Evolutionary conservation across 2,329 filamentous ascomycete genomes (phyloP), one percentile per base, ranked within the genome.

Genomic region (Ilyonectria sp.): DNA sequence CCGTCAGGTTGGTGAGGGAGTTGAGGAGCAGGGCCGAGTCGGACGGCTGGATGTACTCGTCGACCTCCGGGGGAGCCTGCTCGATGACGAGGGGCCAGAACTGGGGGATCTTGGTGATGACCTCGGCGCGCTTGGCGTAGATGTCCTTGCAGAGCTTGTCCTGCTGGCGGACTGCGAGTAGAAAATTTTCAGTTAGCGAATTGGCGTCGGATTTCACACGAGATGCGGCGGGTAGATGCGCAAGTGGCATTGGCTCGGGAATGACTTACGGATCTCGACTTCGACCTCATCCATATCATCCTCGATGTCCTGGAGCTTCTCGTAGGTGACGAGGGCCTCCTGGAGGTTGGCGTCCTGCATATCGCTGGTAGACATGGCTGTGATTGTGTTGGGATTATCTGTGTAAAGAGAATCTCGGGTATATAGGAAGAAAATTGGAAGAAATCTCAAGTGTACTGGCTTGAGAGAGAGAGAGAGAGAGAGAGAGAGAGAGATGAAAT

Each of bases 21-120:
- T 89, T 86, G 70, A 91, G 87, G 66, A 98, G 88, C 69, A 96
- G 84, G 9, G 88, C 87, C 15, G 91, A 90, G 84, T 98, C 95
- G 55, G 89, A 88, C 49, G 94, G 92, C 79, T 94, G 91, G 79
- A 98, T 92, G 86, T 92, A 94, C 82, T 94, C 91, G 83, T 97
- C 94, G 74, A 99, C 89, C 70, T 97, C 94, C 53, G 89, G 87
- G 2, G 95, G 94, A 3, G 93, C 91, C 83, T 94, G 92, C 85
- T 97, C 93, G 79, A 98, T 88, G 64, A 98, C 95, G 65, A 97
- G 89, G n/a, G 93, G 87, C 96, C 96, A 98, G 89, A 98, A 99
- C 84, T 93, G 90, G 74, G 90, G 89, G 78, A 98, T 95, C 77
- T 91, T 86, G 70, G 88, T 82, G 71, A 96, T 85, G 71, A 94